Evolutionary conservation across 2,329 filamentous ascomycete genomes (phyloP), one percentile per base, ranked within the genome.

Genomic region (Pseudogymnoascus sp.): DNA sequence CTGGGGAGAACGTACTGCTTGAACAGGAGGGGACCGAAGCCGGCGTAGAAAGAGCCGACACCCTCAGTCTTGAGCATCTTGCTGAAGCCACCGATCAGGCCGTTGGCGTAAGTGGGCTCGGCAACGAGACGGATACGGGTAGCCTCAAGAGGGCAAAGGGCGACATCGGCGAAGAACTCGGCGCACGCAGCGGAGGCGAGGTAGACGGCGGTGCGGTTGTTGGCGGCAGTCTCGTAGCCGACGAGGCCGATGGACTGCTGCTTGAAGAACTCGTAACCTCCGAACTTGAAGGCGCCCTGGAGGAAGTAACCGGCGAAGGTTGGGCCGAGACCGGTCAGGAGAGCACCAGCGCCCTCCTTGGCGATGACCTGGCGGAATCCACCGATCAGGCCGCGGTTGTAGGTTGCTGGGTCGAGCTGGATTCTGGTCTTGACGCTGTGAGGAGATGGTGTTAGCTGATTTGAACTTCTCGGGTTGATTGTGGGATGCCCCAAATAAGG

Each of bases 231-330:
- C 79, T 93, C 89, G 76, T 87, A 86, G 74, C 91, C 91, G 73
- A 96, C 79, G 67, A 82, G 67, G 82, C 91, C 88, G 79, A 96
- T 95, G 75, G 81, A 85, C 80, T 95, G 89, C 82, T 93, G 86
- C 88, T 96, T 96, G 89, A 96, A 96, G 81, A 96, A 88, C 81
- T 96, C 91, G 79, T 96, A 96, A 77, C 91, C 91, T 78, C 91
- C 91, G 78, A 95, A 95, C 82, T 96, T 96, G 84, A 95, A 87
- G 73, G 90, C 89, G 76, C 91, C 91, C 82, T 96, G 91, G 73
- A 96, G 87, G 87, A 96, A 96, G 83, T 96, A 96, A 78, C 91
- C 91, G 69, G 91, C 89, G 71, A 87, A 86, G 75, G 91, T 96
- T 73, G 91, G 91, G 71, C 91, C 91, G 77, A 87, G 84, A 79